These are phyloP conservation scores for Allium cepa DNA, from an alignment of 106 monocot genomes.

Conservation along the genomic window DNA sequence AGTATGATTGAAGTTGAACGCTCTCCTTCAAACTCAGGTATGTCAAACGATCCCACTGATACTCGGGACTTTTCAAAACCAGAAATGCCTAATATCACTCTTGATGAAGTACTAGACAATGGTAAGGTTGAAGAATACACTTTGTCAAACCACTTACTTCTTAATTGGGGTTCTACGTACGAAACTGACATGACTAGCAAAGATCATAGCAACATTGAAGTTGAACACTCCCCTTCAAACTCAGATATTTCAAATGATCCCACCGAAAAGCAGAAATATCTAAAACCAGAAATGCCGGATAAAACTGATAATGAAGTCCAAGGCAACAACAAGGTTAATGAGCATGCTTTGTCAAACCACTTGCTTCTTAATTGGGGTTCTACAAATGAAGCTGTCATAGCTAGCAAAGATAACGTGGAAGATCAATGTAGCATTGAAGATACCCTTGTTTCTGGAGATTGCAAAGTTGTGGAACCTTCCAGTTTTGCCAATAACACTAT, in stretches of 20 bases:
- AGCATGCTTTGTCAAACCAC: constrained; percentile 12
- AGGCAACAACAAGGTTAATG: constrained; percentile 12
- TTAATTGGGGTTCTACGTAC: constrained; percentile 9
- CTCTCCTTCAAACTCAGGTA: constrained; percentile 4
- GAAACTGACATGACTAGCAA: neutral
- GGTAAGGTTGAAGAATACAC: neutral
- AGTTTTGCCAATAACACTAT: neutral
- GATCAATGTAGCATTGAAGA: neutral
- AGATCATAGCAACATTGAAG: neutral
- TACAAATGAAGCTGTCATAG: constrained; percentile 1
- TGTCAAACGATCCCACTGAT: constrained; percentile 8
- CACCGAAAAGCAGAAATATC: neutral
- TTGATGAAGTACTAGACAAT: constrained; percentile 6
- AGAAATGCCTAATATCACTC: neutral
- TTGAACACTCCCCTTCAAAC: constrained; percentile 1
- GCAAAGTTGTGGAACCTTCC: constrained; percentile 4
- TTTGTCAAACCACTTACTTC: constrained; percentile 10
- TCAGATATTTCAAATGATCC: constrained; percentile 13
- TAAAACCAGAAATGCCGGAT: constrained; percentile 2
- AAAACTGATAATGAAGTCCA: constrained; percentile 7
- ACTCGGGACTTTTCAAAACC: neutral
- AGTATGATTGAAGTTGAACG: constrained; percentile 2
- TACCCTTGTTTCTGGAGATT: constrained; percentile 4
- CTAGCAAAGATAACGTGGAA: too few relatives aligned
- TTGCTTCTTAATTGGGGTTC: constrained; percentile 12